These are phyloP conservation scores for Leptographium radiaticola DNA, from an alignment of 2,329 filamentous ascomycete species.

Conservation along the genomic window DNA sequence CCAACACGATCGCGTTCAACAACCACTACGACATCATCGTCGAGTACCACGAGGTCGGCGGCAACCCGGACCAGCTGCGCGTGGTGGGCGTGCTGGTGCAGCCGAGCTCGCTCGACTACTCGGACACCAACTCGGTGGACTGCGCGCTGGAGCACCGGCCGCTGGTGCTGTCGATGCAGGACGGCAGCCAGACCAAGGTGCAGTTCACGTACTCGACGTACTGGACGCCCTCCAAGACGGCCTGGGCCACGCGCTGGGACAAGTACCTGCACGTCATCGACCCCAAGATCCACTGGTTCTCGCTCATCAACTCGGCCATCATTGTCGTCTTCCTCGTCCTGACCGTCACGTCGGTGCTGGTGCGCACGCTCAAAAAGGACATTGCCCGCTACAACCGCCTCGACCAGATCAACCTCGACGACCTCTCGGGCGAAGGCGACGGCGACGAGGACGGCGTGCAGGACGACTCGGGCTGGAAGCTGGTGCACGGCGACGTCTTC, in stretches of 20 bases:
- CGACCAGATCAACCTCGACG: conserved; percentile 81
- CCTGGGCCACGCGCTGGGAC: conserved; percentile 96
- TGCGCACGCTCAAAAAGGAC: conserved; percentile 82
- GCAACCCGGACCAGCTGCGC: conserved; percentile 55
- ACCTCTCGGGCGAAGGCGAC: conserved; percentile 62
- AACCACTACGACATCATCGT: conserved; percentile 94
- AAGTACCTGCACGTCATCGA: conserved; percentile 97
- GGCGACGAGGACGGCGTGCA: conserved; percentile 95
- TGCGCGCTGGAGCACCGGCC: conserved; percentile 47
- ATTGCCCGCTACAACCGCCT: conserved; percentile 94
- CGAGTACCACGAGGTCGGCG: conserved; percentile 75
- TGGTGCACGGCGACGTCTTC: conserved; percentile 96
- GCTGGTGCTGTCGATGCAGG: conserved; percentile 49
- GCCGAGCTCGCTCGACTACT: conserved; percentile 57
- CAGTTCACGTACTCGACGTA: conserved; percentile 86
- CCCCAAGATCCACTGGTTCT: conserved; percentile 98
- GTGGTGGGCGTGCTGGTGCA: conserved; percentile 88
- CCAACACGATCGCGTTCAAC: conserved; percentile 49
- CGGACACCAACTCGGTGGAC: conserved; percentile 41
- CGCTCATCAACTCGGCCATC: conserved; percentile 86
- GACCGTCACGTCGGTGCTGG: conserved; percentile 84
- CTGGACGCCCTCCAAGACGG: conserved; percentile 73
- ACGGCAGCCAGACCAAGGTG: conserved; percentile 46
- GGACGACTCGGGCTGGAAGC: conserved; percentile 96
- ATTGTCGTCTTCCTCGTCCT: conserved; percentile 86